Conservation (phyloP, 2,329 filamentous ascomycete genomes). For the Raffaelea ambrosiae region DNA sequence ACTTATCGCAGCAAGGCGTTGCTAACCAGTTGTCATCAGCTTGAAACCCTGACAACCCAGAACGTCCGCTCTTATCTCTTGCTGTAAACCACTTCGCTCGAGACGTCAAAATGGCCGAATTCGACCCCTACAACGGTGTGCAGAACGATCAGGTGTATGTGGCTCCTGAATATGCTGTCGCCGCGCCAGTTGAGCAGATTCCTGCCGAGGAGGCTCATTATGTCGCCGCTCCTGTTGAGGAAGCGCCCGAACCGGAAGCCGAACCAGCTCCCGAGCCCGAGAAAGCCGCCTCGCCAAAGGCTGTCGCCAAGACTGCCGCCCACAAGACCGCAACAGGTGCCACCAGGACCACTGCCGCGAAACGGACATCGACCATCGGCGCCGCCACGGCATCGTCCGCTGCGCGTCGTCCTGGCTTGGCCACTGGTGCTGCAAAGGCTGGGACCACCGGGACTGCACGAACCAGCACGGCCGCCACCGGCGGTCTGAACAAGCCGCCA, state of each 20-base stretch:
- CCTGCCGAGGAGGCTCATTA: no score
- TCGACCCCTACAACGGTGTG: no score
- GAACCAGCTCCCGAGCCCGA: slow-evolving; percentile 8
- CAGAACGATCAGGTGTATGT: no score
- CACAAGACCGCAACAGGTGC: slow-evolving; percentile 14
- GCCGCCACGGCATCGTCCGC: slow-evolving; percentile 7
- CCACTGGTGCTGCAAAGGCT: slow-evolving; percentile 20
- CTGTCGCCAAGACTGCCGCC: slow-evolving; percentile 15
- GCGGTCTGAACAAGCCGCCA: slow-evolving; percentile 21
- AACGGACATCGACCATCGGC: slow-evolving; percentile 13
- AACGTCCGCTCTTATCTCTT: no score
- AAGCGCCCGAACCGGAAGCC: neutral
- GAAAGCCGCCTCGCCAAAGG: slow-evolving; percentile 11
- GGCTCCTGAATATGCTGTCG: no score
- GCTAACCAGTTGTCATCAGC: no score
- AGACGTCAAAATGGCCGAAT: no score
- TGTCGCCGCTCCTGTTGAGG: no score
- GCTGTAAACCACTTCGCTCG: no score
- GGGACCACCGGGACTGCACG: slow-evolving; percentile 16
- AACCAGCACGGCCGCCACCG: slow-evolving; percentile 15
- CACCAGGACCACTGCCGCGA: slow-evolving; percentile 9
- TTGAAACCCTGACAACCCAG: no score
- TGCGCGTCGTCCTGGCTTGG: slow-evolving; percentile 16
- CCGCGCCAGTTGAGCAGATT: no score
- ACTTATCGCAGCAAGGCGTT: no score